Conservation (phyloP, 345 rosid species). For the Syzygium grande region DNA sequence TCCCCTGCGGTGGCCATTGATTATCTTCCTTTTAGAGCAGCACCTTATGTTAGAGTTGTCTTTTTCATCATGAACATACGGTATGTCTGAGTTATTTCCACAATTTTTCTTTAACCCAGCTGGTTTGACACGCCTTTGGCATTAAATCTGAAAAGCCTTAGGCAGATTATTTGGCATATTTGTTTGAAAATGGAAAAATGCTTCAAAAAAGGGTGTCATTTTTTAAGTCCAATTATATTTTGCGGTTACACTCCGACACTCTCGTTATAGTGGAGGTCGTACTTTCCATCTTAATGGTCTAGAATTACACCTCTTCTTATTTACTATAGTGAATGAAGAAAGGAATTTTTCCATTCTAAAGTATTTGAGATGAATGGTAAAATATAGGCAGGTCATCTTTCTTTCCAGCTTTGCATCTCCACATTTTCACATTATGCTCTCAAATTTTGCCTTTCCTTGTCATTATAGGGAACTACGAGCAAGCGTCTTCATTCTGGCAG, state of each 20-base stretch:
- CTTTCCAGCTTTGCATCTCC: not conserved
- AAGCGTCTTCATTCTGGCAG: constrained; percentile 58
- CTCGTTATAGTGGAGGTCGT: not conserved
- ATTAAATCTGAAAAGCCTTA: not conserved
- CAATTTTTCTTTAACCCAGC: not conserved
- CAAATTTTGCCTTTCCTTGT: not conserved
- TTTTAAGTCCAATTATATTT: not conserved
- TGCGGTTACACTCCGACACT: not conserved
- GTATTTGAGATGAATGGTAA: not conserved
- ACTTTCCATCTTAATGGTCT: not conserved
- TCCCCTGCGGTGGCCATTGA: constrained; percentile 51
- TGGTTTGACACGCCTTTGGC: not conserved
- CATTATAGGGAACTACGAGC: constrained; percentile 58
- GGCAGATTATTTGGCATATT: not conserved
- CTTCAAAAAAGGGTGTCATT: not conserved
- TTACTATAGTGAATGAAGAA: not conserved
- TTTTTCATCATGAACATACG: constrained; percentile 68
- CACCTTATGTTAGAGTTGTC: constrained; percentile 82
- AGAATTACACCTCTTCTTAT: not conserved
- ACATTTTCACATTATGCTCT: not conserved
- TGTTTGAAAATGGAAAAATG: not conserved
- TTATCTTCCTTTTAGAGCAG: constrained; percentile 76
- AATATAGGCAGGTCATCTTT: not conserved
- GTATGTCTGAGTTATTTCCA: constrained; percentile 20
- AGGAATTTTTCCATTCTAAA: not conserved